Base-by-base conservation (phyloP, 1,139 yeast genomes). In the Yamadazyma buinensis region DNA sequence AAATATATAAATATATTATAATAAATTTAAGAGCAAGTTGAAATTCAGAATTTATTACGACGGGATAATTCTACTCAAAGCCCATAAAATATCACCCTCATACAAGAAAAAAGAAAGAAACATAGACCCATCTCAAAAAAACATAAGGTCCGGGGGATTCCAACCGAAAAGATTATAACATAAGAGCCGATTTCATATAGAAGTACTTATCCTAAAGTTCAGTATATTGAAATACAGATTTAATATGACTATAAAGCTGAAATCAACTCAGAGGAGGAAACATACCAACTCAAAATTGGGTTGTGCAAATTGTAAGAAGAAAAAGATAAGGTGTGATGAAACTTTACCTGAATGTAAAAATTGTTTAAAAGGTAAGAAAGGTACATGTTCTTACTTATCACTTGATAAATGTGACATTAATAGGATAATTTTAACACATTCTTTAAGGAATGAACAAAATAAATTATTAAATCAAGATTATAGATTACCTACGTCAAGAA, bases 311-410 rank as follows among this genome's bases (percentile, higher is more conserved):
- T 71, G 77, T 51, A 70, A 69, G 43, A 51, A 60, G 30, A 59
- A 71, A 41, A 65, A 69, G 44, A 65, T 70, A 26, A 61, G 74
- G 38, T 71, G 77, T 49, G 73, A 70, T 42, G 77, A 71, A 47
- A 57, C 54, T 18, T 47, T 62, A 14, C 76, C 77, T 2, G 51
- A 51, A 30, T 70, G 75, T 52, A 47, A 46, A 13, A 67, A 67
- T 41, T 70, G 76, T 46, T 39, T 50, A 10, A 57, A 57, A 33
- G 59, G 64, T 30, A 55, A 56, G 30, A 50, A 54, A 17, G 52
- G 48, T 9, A 43, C 46, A 6, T 68, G 74, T 44, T 57, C 67
- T 1, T 68, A 68, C 42, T 38, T 61, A 21, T 41, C 44, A 11
- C 40, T 67, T 31, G 36, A 52, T 9, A 39, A 35, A 7, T 42